phyloP scores from a whole-genome alignment of 2,329 filamentous ascomycete species.

The Cladophialophora carrionii region DNA sequence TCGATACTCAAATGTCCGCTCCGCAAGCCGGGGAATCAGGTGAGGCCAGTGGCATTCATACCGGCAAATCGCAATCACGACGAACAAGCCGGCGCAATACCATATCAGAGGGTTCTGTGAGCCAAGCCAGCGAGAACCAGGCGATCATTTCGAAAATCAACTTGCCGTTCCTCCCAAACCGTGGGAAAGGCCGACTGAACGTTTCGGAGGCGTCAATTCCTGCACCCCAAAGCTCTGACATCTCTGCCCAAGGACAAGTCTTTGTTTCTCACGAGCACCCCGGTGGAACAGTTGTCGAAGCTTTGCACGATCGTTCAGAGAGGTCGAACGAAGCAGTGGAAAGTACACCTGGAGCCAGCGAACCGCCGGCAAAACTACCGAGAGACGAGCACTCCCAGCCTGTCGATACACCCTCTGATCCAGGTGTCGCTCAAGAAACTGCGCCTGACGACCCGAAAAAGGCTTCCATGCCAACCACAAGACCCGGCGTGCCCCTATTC shows the following conservation, averaged over 20 bases:
- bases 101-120: constrained; percentile 11
- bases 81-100: constrained; percentile 7
- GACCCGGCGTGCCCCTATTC: not conserved
- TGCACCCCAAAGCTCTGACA: constrained; percentile 22
- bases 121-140: constrained; percentile 17
- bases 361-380: not conserved
- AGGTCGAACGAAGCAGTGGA: not conserved
- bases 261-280: constrained; percentile 25
- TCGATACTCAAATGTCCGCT: constrained; percentile 26
- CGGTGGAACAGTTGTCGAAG: constrained; percentile 8
- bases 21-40: constrained; percentile 3
- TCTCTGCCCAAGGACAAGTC: constrained; percentile 29
- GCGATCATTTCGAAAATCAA: constrained; percentile 16
- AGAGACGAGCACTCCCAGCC: not conserved
- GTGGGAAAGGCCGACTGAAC: constrained; percentile 29
- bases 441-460: not conserved
- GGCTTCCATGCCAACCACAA: not conserved
- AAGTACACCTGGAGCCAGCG: not conserved
- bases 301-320: constrained; percentile 10
- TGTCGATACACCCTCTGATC: not conserved
- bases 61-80: not conserved
- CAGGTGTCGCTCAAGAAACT: not conserved
- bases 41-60: constrained; percentile 10
- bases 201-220: constrained; percentile 33
- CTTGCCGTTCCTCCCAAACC: constrained; percentile 25